Percentiles rank a stretch among this genome's conserved stretches.
These are phyloP conservation scores for Leonotis leonurus DNA, from an alignment of 257 asterid species.

Conservation along the genomic window DNA sequence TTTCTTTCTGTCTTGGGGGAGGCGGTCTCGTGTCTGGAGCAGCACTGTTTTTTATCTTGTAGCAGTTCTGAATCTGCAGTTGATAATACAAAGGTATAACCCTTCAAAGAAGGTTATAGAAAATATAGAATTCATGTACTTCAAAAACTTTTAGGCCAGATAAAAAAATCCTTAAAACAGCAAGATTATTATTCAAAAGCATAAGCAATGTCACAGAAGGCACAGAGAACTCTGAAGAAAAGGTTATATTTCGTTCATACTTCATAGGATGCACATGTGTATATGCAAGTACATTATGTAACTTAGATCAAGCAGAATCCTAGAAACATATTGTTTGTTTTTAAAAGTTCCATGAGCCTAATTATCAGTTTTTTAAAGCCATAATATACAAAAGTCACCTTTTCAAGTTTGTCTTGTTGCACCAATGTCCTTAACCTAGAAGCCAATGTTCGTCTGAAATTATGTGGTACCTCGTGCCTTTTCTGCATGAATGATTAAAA, in stretches of 20 bases:
- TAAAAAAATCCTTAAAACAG: background rate
- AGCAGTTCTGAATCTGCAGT: slow-evolving; percentile 54
- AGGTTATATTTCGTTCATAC: background rate
- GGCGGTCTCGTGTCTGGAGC: slow-evolving; percentile 16
- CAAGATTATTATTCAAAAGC: background rate
- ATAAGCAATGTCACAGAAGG: background rate
- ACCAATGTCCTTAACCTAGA: slow-evolving; percentile 68
- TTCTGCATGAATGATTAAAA: slow-evolving; percentile 43
- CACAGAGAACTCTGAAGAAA: background rate
- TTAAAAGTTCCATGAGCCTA: background rate
- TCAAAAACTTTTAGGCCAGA: background rate
- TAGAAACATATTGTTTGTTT: background rate
- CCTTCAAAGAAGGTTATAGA: too few species aligned
- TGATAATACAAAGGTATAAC: background rate
- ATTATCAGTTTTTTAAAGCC: background rate
- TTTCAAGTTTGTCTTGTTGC: slow-evolving; percentile 68
- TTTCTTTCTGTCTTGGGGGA: slow-evolving; percentile 30
- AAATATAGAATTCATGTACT: background rate
- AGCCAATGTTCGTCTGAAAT: slow-evolving; percentile 57
- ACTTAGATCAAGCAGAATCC: background rate
- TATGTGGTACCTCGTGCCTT: slow-evolving; percentile 64
- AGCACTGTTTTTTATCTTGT: slow-evolving; percentile 43
- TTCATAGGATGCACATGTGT: background rate
- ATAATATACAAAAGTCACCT: slow-evolving; percentile 33
- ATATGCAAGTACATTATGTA: background rate